phyloP scores from a whole-genome alignment of 1,284 basidiomycete species.

The Pyrrhoderma noxium region DNA sequence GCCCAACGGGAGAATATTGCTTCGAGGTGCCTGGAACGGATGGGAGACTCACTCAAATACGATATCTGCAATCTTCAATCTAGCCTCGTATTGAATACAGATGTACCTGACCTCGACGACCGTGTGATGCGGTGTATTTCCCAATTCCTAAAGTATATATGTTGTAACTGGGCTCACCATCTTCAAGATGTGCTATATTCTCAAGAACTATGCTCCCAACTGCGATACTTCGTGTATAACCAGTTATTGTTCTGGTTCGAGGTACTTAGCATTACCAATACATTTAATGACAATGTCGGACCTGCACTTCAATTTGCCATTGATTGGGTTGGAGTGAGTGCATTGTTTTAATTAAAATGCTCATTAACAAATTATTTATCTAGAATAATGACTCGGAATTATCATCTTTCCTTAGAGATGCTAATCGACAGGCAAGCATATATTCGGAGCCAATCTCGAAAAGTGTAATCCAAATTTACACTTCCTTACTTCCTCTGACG shows the following conservation, averaged over 20 bases:
- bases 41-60: neutral
- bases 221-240: conserved; percentile 16
- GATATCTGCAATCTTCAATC: neutral
- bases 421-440: neutral
- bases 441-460: neutral
- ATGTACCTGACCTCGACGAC: neutral
- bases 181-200: neutral
- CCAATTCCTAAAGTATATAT: neutral
- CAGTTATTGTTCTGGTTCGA: conserved; percentile 27
- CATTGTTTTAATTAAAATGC: neutral
- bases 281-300: neutral
- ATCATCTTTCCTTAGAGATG: neutral
- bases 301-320: neutral
- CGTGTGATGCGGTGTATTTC: neutral
- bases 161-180: neutral
- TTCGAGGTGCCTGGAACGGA: neutral
- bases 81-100: neutral
- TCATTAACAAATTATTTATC: no score
- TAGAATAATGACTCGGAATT: neutral
- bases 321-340: neutral
- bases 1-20: neutral
- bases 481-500: neutral
- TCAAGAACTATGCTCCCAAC: neutral
- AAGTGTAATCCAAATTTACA: neutral
- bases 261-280: conserved; percentile 22